These are phyloP conservation scores for Clausena lansium DNA, from an alignment of 345 rosid genomes.

Conservation along the genomic window DNA sequence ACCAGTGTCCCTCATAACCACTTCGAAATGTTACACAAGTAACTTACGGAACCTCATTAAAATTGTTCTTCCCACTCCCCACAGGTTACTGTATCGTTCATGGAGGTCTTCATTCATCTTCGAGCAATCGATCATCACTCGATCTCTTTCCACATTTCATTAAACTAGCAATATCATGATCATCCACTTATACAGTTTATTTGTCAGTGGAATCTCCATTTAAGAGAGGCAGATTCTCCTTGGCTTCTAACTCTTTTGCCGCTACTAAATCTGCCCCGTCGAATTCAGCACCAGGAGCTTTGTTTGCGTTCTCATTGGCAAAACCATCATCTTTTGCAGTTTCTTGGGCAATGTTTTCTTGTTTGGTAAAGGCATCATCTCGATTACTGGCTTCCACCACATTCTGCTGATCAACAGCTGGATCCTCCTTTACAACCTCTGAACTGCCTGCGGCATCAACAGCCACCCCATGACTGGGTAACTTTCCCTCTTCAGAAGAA, in stretches of 20 bases:
- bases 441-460: slow-evolving; percentile 10
- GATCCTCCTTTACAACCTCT: slow-evolving; percentile 10
- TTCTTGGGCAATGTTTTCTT: slow-evolving; percentile 25
- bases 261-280: not conserved
- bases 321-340: slow-evolving; percentile 16
- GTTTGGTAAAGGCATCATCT: slow-evolving; percentile 6
- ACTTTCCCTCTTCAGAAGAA: slow-evolving; percentile 13
- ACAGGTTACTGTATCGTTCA: not conserved
- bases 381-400: slow-evolving; percentile 11
- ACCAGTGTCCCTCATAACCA: not conserved
- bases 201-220: not conserved
- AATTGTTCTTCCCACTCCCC: not conserved
- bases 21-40: not conserved
- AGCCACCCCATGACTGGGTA: slow-evolving; percentile 24
- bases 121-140: not conserved
- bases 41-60: not conserved
- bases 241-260: not conserved
- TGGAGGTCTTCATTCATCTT: not conserved
- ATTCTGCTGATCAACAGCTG: not conserved
- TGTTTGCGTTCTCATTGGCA: slow-evolving; percentile 17
- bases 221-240: not conserved
- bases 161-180: not conserved
- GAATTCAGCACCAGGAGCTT: slow-evolving; percentile 19
- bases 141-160: not conserved
- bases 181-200: slow-evolving; percentile 2